Evolutionary conservation across 2,329 filamentous ascomycete species (phyloP), one percentile per base, ranked within the genome.

Genomic region (Exophiala spinifera): DNA sequence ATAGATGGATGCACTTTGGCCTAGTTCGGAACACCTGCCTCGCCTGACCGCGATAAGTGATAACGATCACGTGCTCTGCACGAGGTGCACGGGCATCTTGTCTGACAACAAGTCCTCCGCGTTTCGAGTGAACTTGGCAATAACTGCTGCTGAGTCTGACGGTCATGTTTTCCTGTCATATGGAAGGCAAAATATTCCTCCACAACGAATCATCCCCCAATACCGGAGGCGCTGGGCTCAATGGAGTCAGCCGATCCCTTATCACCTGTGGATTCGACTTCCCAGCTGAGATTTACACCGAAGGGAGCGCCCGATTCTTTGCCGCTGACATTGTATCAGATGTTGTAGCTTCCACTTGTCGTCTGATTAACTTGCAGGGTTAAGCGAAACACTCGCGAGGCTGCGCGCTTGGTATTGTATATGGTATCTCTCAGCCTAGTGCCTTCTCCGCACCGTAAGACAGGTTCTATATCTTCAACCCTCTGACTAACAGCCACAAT

Each of bases 401-500:
- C 42, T 44, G 20, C 28, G 3, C 10, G n/a, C 10, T 20, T 39
- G 14, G 36, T 19, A 25, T 21, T 5, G 19, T n/a, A 21, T 25
- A 44, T 23, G 42, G 7, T 14, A n/a, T 44, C 14, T 44, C 42
- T 28, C 10, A 40, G 46, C 33, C 19, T 15, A 31, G 6, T 6
- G n/a, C n/a, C n/a, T n/a, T n/a, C n/a, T n/a, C n/a, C n/a, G n/a
- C n/a, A n/a, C n/a, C n/a, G n/a, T n/a, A n/a, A n/a, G n/a, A 17
- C 10, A 34, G 14, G n/a, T 33, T 7, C 49, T 39, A 63, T 48
- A 64, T 57, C 4, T 62, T 15, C 14, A 92, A 71, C 17, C 89
- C 89, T 72, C 92, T 88, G 36, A 96, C 91, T 65, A 95, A 85
- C 56, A 91, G 81, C 94, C 94, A 99, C 57, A 99, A 74, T 47